A percentile compares a stretch with the other conserved stretches of the same genome.
Conservation (phyloP, 2,329 filamentous ascomycete species). For the Colletotrichum plurivorum region DNA sequence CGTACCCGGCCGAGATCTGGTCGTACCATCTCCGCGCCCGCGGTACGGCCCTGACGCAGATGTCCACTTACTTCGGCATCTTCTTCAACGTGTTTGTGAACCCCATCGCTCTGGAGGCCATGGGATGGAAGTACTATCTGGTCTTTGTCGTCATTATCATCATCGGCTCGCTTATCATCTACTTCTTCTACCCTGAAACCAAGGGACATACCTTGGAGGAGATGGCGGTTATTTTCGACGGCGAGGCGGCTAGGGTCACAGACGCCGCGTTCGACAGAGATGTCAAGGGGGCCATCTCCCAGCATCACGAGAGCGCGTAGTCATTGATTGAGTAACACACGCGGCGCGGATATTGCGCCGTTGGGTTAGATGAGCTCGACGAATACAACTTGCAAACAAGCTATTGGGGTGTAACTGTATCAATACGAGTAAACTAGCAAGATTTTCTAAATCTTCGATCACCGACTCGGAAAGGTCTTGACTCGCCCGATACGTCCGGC, state of each 20-base stretch:
- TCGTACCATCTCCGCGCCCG: slow-evolving; percentile 48
- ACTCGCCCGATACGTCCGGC: no score
- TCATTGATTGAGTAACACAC: no score
- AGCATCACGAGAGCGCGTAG: slow-evolving; percentile 1
- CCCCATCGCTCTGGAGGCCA: slow-evolving; percentile 57
- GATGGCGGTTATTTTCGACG: slow-evolving; percentile 39
- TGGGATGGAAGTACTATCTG: slow-evolving; percentile 60
- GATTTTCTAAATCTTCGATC: no score
- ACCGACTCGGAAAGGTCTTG: no score
- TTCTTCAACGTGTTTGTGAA: slow-evolving; percentile 55
- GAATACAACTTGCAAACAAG: no score
- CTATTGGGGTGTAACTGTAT: no score
- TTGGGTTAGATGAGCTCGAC: no score
- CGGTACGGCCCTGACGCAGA: slow-evolving; percentile 44
- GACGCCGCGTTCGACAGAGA: slow-evolving; percentile 15
- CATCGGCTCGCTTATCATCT: slow-evolving; percentile 47
- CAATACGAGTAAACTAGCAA: no score
- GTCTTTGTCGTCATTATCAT: slow-evolving; percentile 55
- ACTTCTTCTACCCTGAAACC: slow-evolving; percentile 50
- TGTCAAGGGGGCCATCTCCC: slow-evolving; percentile 35
- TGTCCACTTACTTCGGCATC: slow-evolving; percentile 31
- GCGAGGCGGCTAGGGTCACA: slow-evolving; percentile 5
- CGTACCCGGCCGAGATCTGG: slow-evolving; percentile 49
- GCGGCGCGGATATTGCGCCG: no score
- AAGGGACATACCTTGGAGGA: slow-evolving; percentile 43